A percentile compares a stretch with the other conserved stretches of the same genome.
phyloP scores from a whole-genome alignment of 306 rosid species.

The Quercus rubra region DNA sequence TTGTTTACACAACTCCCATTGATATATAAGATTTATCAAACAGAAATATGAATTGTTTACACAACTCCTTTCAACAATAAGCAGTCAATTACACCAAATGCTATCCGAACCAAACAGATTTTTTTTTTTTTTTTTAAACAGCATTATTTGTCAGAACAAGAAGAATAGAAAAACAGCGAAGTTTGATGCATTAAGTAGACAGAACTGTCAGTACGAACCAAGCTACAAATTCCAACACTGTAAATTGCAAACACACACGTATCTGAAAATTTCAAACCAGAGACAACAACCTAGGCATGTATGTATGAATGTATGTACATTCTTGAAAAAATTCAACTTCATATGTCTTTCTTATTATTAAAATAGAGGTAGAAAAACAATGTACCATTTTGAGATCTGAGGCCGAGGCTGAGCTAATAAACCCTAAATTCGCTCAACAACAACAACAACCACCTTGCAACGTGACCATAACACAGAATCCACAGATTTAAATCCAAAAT shows the following conservation, averaged over 20 bases:
- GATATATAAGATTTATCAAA: background rate
- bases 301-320: background rate
- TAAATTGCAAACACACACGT: background rate
- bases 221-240: background rate
- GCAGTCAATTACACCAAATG: background rate
- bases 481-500: conserved; percentile 32
- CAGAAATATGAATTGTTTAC: background rate
- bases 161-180: background rate
- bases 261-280: background rate
- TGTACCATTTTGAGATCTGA: conserved; percentile 54
- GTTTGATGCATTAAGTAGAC: background rate
- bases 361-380: background rate
- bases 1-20: background rate
- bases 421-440: conserved; percentile 40
- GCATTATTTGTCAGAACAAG: background rate
- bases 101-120: background rate
- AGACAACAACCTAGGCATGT: background rate
- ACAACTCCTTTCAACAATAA: background rate
- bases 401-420: conserved; percentile 41
- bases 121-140: background rate
- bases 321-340: background rate
- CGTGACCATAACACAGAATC: conserved; percentile 25
- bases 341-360: no score
- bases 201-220: background rate
- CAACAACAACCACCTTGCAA: conserved; percentile 28